These are phyloP conservation scores for Xylariales sp. DNA, from an alignment of 2,329 filamentous ascomycete species.

Conservation along the genomic window DNA sequence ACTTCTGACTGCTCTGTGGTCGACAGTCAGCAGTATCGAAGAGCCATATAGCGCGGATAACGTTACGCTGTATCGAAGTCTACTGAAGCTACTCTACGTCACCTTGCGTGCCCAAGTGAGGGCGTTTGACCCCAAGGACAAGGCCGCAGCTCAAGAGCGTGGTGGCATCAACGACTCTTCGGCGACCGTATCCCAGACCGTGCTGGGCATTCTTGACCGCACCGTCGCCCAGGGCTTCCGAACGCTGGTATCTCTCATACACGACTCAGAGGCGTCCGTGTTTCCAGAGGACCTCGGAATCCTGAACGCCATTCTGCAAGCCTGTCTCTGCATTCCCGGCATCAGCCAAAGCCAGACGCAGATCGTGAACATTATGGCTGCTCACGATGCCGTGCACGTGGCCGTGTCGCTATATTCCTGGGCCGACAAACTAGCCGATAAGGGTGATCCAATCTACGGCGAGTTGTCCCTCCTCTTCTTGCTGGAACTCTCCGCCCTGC, in stretches of 20 bases:
- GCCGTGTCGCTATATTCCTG: conserved; percentile 88
- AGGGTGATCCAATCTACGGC: conserved; percentile 84
- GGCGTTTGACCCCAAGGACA: conserved; percentile 23
- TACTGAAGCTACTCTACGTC: conserved; percentile 82
- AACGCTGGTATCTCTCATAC: conserved; percentile 73
- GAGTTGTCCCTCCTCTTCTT: conserved; percentile 88
- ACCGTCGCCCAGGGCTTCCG: conserved; percentile 81
- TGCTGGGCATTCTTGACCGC: conserved; percentile 75
- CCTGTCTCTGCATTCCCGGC: conserved; percentile 72
- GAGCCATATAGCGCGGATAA: conserved; percentile 49
- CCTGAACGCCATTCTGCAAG: conserved; percentile 82
- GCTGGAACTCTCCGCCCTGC: conserved; percentile 78
- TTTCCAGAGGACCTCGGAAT: conserved; percentile 79
- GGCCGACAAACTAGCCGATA: conserved; percentile 75
- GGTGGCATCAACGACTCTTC: conserved; percentile 30
- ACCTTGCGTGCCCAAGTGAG: conserved; percentile 63
- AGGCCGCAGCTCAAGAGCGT: conserved; percentile 21
- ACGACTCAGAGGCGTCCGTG: conserved; percentile 63
- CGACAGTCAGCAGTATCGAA: conserved; percentile 48
- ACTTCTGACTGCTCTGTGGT: conserved; percentile 46
- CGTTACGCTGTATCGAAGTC: conserved; percentile 71
- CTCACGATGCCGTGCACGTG: conserved; percentile 71
- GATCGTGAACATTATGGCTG: conserved; percentile 64
- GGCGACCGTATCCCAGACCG: conserved; percentile 50
- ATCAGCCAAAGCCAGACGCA: conserved; percentile 68